These are phyloP conservation scores for Physcomitrellopsis africana DNA, from an alignment of 225 moss, liverwort and hornwort genomes.

Conservation along the genomic window DNA sequence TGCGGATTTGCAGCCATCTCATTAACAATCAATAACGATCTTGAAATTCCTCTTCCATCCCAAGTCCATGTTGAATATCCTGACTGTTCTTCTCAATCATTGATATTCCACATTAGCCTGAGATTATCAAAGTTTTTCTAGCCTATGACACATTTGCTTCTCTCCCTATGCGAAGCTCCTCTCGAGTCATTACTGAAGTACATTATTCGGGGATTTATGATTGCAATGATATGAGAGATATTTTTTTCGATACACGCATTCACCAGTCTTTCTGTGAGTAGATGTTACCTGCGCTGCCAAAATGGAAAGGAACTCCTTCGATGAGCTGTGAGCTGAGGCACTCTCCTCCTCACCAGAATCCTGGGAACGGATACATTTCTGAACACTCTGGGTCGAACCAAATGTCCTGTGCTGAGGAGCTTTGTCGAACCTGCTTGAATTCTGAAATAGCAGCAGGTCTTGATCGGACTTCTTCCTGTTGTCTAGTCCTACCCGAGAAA, in stretches of 20 bases:
- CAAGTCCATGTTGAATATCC: constrained; percentile 18
- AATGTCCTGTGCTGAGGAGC: constrained; percentile 24
- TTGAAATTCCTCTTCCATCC: constrained; percentile 1
- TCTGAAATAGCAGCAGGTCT: constrained; percentile 33
- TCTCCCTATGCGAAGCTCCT: constrained; percentile 21
- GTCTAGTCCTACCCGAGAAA: constrained; percentile 47
- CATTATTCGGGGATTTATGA: background rate
- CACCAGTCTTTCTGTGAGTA: constrained; percentile 21
- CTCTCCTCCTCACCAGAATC: constrained; percentile 28
- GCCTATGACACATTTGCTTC: constrained; percentile 36
- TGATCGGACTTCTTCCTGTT: constrained; percentile 30
- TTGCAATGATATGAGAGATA: background rate
- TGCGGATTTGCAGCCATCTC: constrained; percentile 29
- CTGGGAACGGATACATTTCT: constrained; percentile 21
- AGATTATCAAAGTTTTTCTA: constrained; percentile 21
- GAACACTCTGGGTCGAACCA: constrained; percentile 27
- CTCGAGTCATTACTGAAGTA: background rate
- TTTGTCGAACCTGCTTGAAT: constrained; percentile 35
- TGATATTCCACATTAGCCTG: constrained; percentile 18
- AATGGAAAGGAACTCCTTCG: constrained; percentile 10
- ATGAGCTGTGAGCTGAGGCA: constrained; percentile 15
- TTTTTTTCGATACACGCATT: constrained; percentile 23
- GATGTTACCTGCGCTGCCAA: constrained; percentile 35
- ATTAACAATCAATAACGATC: constrained; percentile 17
- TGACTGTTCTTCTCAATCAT: constrained; percentile 16